Percentiles rank a stretch among this genome's conserved stretches.
phyloP scores from a whole-genome alignment of 306 rosid species.

The Castanea sativa region DNA sequence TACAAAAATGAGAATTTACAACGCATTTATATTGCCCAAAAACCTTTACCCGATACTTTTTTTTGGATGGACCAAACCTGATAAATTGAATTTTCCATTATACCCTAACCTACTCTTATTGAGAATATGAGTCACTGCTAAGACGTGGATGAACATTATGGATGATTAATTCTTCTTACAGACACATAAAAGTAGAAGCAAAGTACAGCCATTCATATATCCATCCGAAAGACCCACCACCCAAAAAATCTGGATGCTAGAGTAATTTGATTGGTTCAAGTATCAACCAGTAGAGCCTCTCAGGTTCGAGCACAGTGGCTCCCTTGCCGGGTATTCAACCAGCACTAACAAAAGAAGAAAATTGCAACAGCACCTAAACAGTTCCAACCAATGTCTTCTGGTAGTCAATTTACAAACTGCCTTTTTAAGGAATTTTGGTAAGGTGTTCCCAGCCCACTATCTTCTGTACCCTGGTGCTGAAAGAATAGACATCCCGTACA shows the following conservation, averaged over 20 bases:
- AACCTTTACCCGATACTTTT: no score
- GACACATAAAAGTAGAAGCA: neutral
- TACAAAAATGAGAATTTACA: no score
- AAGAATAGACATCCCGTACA: conserved; percentile 29
- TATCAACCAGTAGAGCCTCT: conserved; percentile 4
- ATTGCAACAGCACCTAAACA: conserved; percentile 12
- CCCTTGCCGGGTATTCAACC: conserved; percentile 30
- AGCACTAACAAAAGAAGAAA: conserved; percentile 25
- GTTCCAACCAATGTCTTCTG: conserved; percentile 11
- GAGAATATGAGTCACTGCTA: no score
- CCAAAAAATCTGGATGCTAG: conserved; percentile 35
- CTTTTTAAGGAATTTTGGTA: conserved; percentile 27
- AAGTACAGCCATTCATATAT: conserved; percentile 27
- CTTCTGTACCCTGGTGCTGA: conserved; percentile 31
- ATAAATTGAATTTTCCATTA: no score
- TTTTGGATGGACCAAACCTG: no score
- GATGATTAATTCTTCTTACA: conserved; percentile 3
- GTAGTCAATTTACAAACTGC: conserved; percentile 16
- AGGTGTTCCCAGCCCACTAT: conserved; percentile 39
- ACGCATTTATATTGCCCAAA: no score
- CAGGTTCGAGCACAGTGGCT: conserved; percentile 9
- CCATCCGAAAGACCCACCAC: conserved; percentile 39
- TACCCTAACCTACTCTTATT: no score
- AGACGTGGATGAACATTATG: neutral
- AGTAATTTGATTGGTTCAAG: conserved; percentile 24